Conservation (phyloP, 305 asterid species). For the Rubia balearica region DNA sequence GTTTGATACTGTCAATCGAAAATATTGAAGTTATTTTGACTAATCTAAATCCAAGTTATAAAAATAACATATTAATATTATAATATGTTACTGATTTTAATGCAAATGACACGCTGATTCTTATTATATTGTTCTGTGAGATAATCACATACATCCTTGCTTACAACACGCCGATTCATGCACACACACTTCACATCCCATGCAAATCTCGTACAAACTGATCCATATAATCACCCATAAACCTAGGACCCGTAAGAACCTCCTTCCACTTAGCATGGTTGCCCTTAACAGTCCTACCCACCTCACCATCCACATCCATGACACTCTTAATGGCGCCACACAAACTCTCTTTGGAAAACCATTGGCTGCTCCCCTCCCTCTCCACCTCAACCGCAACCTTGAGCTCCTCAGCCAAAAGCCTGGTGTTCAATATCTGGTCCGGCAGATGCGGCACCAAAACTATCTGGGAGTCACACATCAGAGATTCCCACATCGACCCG, state of each 20-base stretch:
- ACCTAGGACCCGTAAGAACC: conserved; percentile 26
- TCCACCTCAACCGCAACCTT: conserved; percentile 74
- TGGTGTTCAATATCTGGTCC: conserved; percentile 56
- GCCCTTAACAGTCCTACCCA: conserved; percentile 34
- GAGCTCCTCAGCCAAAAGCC: conserved; percentile 55
- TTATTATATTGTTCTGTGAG: too few relatives aligned
- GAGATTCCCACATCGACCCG: conserved; percentile 84
- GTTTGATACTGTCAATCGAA: too few relatives aligned
- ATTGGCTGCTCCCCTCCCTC: conserved; percentile 41
- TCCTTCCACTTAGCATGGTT: conserved; percentile 59
- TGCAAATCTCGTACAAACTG: conserved; percentile 38
- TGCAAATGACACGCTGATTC: too few relatives aligned
- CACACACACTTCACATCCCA: conserved; percentile 20
- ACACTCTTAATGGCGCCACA: conserved; percentile 43
- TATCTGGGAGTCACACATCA: conserved; percentile 56
- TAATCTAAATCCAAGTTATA: too few relatives aligned
- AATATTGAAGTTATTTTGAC: too few relatives aligned
- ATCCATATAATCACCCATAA: conserved; percentile 41
- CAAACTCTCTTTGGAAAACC: conserved; percentile 58
- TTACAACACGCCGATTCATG: neutral
- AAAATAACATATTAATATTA: too few relatives aligned
- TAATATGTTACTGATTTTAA: too few relatives aligned
- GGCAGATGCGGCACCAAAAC: conserved; percentile 58
- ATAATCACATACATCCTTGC: too few relatives aligned
- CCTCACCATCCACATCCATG: conserved; percentile 48